These are phyloP conservation scores for Colletotrichum tofieldiae DNA, from an alignment of 2,329 filamentous ascomycete species.

Conservation along the genomic window DNA sequence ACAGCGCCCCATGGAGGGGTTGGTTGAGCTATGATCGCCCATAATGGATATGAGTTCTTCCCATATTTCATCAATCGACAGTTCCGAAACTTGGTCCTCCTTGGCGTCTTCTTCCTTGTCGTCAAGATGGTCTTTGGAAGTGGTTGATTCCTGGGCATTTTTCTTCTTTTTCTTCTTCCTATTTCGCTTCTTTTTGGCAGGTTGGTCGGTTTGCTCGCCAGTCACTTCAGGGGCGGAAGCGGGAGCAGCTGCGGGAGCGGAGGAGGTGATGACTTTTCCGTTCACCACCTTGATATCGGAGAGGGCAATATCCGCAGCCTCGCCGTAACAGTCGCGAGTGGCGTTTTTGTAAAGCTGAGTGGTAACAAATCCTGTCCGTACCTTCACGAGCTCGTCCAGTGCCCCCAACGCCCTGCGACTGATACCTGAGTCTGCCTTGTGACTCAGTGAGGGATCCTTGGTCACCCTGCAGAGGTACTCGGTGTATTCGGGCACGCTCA, in stretches of 20 bases:
- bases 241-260: neutral
- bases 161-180: conserved; percentile 58
- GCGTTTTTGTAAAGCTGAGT: neutral
- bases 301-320: neutral
- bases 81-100: neutral
- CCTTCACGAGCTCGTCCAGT: neutral
- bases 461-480: neutral
- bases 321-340: neutral
- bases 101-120: neutral
- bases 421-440: neutral
- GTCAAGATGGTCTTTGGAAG: neutral
- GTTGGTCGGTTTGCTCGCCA: no score
- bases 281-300: neutral
- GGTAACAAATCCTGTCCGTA: neutral
- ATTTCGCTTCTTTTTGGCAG: conserved; percentile 49
- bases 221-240: neutral
- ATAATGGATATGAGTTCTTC: no score
- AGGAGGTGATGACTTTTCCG: neutral
- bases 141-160: conserved; percentile 47
- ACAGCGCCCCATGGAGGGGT: no score
- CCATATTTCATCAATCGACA: no score
- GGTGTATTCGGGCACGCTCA: neutral
- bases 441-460: neutral
- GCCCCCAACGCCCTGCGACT: neutral
- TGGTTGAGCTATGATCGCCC: no score